Percentiles rank a stretch among this genome's conserved stretches.
Conservation (phyloP, 2,329 filamentous ascomycete species). For the Hypoxylon sp. region DNA sequence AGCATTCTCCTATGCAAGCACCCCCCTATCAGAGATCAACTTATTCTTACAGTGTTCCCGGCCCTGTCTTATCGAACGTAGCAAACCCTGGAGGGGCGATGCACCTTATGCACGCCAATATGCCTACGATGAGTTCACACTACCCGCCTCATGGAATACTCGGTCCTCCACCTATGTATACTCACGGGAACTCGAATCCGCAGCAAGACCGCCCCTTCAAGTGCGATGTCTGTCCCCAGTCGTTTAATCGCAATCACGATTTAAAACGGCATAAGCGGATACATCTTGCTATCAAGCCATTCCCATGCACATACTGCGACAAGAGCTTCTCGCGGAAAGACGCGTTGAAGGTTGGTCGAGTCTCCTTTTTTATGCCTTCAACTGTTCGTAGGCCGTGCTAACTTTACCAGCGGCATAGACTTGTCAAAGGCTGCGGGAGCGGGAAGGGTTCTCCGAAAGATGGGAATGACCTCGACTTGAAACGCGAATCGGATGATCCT, state of each 20-base stretch:
- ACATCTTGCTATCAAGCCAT: constrained; percentile 95
- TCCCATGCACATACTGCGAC: constrained; percentile 90
- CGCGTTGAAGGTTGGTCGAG: constrained; percentile 85
- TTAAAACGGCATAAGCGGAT: constrained; percentile 96
- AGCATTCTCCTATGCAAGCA: constrained; percentile 68
- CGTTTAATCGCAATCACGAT: constrained; percentile 97
- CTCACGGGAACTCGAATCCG: constrained; percentile 63
- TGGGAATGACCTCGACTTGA: constrained; percentile 43
- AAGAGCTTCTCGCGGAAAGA: constrained; percentile 98
- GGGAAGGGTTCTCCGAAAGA: constrained; percentile 51
- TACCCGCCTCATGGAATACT: constrained; percentile 60
- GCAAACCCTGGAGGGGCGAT: constrained; percentile 80
- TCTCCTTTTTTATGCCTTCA: constrained; percentile 6
- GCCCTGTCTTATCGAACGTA: constrained; percentile 83
- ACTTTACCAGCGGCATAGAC: constrained; percentile 68
- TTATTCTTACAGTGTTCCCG: constrained; percentile 51
- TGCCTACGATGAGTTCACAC: constrained; percentile 58
- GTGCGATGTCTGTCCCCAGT: constrained; percentile 92
- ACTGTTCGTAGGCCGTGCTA: constrained; percentile 34
- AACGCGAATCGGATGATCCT: constrained; percentile 41
- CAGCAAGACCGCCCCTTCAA: constrained; percentile 90
- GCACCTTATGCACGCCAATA: constrained; percentile 71
- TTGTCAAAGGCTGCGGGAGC: constrained; percentile 75
- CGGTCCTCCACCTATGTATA: constrained; percentile 70
- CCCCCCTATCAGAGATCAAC: constrained; percentile 63